These are phyloP conservation scores for Collybia nuda DNA, from an alignment of 768 basidiomycete species.

Conservation along the genomic window DNA sequence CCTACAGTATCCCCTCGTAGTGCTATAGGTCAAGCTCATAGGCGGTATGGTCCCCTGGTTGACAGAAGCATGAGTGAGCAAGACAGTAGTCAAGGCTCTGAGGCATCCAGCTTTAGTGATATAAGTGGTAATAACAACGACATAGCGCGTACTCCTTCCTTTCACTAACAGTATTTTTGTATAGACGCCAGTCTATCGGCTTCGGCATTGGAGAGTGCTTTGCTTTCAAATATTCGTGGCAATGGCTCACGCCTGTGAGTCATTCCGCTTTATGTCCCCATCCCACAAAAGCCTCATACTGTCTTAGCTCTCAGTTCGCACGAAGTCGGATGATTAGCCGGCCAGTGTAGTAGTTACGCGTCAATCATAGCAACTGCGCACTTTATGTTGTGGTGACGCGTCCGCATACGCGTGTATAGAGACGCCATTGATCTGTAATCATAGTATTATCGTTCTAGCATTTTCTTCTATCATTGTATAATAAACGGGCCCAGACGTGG, in stretches of 20 bases:
- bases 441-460: constrained; percentile 15
- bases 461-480: constrained; percentile 12
- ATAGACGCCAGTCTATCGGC: constrained; percentile 74
- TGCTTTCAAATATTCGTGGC: constrained; percentile 72
- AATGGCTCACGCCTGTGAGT: constrained; percentile 73
- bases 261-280: not conserved
- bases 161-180: not conserved
- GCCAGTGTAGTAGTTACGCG: constrained; percentile 8
- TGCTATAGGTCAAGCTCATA: constrained; percentile 49
- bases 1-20: constrained; percentile 57
- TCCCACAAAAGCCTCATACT: not conserved
- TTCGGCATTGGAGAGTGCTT: constrained; percentile 78
- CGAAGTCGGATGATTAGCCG: constrained; percentile 34
- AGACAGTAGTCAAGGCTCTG: constrained; percentile 66
- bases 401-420: constrained; percentile 7
- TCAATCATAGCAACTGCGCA: not conserved
- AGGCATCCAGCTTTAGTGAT: constrained; percentile 84
- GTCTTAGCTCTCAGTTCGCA: constrained; percentile 33
- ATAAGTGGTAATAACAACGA: constrained; percentile 69
- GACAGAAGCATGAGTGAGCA: constrained; percentile 49
- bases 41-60: constrained; percentile 44
- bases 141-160: no score
- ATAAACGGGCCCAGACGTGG: not conserved
- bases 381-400: constrained; percentile 6
- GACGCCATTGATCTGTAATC: constrained; percentile 16